Base-by-base conservation (phyloP, 2,329 filamentous ascomycete genomes). In the Ophiostoma montium region DNA sequence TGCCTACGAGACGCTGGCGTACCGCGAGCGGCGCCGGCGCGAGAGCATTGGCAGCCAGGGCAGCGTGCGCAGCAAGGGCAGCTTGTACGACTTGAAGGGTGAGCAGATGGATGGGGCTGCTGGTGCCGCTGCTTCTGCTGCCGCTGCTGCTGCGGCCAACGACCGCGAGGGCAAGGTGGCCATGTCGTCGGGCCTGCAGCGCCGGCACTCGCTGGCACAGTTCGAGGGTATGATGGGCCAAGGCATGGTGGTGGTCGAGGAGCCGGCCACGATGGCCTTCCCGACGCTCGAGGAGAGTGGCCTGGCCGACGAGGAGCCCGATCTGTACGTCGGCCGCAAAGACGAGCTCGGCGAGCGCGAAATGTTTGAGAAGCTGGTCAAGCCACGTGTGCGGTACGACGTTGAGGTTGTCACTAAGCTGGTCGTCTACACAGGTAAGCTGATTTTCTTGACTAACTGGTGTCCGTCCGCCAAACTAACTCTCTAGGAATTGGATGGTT, bases 371-470 rank as follows among this genome's bases (percentile, higher is more conserved):
- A 79, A 75, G 61, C 72, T 96, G 49, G 82, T 88, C 54, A 86
- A 84, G 66, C 88, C 92, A 45, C 79, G 92, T 56, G 89, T 95
- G 52, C 75, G 89, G 57, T 98, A 96, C 61, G 92, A 98, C 65
- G 90, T 96, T n/a, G 92, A 98, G 65, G 90, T 98, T 35, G 84
- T 98, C 35, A 96, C 92, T 5, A 96, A 95, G 67, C 66, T 98
- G 53, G 84, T 98, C 58, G 87, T 98, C 21, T 98, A 98, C 68
- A 76, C 84, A 52, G 92, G 90, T 87, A 68, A 65, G 80, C 67
- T 19, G 3, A 10, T 1, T 47, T 43, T 18, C 46, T 23, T 19
- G 16, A 16, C 13, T 4, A 6, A 48, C 42, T 13, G 23, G 23
- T 27, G 23, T 27, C 23, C n/a, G n/a, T 31, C 30, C 11, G 21